Evolutionary conservation across 2,329 filamentous ascomycete genomes (phyloP).

Genomic region (Plenodomus lindquistii): DNA sequence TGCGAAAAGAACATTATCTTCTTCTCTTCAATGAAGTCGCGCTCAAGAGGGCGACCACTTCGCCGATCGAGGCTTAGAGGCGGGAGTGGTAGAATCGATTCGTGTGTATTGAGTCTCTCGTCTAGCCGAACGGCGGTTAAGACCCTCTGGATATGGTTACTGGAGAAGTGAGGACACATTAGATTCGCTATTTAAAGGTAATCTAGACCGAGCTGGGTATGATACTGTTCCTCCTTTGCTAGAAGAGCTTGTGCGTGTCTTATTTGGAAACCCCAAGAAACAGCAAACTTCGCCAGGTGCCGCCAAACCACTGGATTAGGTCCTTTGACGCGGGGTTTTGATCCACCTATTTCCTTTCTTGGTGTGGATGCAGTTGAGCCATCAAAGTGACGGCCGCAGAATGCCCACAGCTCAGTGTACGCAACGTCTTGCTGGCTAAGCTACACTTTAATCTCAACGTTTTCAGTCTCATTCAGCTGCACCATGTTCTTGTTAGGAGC

Average conservation of each 20-base stretch:
- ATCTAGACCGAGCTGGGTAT: constrained; percentile 11
- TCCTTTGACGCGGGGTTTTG: constrained; percentile 10
- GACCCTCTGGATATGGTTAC: constrained; percentile 6
- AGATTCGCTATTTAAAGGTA: constrained; percentile 16
- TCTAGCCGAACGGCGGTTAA: constrained; percentile 3
- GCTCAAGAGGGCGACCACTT: constrained; percentile 10
- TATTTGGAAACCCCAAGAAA: constrained; percentile 8
- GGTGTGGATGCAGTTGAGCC: constrained; percentile 8
- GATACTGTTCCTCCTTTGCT: constrained; percentile 4
- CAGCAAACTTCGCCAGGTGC: constrained; percentile 7
- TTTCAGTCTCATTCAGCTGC: constrained; percentile 7
- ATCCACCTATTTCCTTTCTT: constrained; percentile 10
- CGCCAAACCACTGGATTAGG: constrained; percentile 15
- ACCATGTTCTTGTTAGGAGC: constrained; percentile 7
- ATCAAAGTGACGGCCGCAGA: constrained; percentile 15
- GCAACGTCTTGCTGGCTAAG: constrained; percentile 5
- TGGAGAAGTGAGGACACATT: constrained; percentile 6
- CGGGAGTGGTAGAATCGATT: background rate
- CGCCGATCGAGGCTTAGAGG: constrained; percentile 2
- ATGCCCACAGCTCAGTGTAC: constrained; percentile 15
- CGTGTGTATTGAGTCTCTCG: background rate
- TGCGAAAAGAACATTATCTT: constrained; percentile 8
- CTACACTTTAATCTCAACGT: constrained; percentile 5
- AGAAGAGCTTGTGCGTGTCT: constrained; percentile 5
- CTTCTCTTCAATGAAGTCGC: constrained; percentile 11